These are phyloP conservation scores for Exophiala sideris DNA, from an alignment of 2,329 filamentous ascomycete genomes.

Conservation along the genomic window DNA sequence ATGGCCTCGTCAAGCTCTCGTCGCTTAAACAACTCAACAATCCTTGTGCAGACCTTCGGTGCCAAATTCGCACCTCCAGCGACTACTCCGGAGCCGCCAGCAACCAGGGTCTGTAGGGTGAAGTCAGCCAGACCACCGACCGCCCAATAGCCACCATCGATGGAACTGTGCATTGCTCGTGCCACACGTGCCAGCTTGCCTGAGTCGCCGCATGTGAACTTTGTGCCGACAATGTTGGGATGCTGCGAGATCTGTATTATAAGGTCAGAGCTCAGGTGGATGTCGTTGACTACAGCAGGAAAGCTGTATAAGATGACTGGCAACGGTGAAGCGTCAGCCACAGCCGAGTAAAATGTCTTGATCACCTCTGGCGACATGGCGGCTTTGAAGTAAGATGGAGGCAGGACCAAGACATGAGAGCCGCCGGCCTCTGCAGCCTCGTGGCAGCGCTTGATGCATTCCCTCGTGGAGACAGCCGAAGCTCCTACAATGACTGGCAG, in stretches of 20 bases:
- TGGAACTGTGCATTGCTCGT: too few species aligned
- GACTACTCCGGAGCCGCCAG: too few species aligned
- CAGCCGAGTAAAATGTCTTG: conserved; percentile 58
- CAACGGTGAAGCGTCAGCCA: conserved; percentile 71
- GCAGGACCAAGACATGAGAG: conserved; percentile 75
- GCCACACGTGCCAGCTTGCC: conserved; percentile 43
- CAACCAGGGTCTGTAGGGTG: too few species aligned
- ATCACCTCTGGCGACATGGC: conserved; percentile 56
- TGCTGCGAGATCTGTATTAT: conserved; percentile 76
- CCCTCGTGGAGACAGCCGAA: conserved; percentile 76
- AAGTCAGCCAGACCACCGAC: too few species aligned
- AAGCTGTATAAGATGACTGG: conserved; percentile 90
- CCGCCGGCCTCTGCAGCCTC: conserved; percentile 76
- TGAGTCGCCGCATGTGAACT: conserved; percentile 89
- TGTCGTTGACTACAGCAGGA: conserved; percentile 78
- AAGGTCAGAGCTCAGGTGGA: conserved; percentile 86
- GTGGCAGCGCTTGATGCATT: conserved; percentile 66
- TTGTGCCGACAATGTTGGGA: conserved; percentile 81
- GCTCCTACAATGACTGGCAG: conserved; percentile 81
- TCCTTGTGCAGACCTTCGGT: too few species aligned
- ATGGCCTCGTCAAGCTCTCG: too few species aligned
- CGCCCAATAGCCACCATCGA: too few species aligned
- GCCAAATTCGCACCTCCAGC: too few species aligned
- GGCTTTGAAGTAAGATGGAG: conserved; percentile 77
- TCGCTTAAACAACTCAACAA: too few species aligned